Base-by-base conservation (phyloP, 192 early-diverging fungal species). In the Gonapodya prolifera region DNA sequence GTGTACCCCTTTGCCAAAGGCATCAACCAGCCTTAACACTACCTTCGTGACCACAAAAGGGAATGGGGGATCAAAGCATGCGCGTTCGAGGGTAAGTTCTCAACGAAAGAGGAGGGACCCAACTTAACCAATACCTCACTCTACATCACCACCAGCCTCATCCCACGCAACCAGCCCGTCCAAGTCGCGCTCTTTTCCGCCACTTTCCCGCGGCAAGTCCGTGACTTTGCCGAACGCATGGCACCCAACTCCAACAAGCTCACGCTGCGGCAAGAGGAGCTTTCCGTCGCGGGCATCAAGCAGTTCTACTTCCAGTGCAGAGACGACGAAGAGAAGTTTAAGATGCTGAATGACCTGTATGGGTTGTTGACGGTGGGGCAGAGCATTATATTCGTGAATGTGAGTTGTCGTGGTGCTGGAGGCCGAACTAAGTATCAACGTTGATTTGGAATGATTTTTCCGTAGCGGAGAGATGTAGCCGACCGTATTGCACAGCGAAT, bases 231-330 rank as follows among this genome's bases (percentile, higher is more conserved):
- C 0, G 78, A 82, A 35, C 83, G 87, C 70, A 90, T 99, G 82
- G 97, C 95, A 0, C 93, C 93, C 18, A 81, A 90, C 34, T 93
- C 97, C 29, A 94, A 96, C 83, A 87, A 92, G 84, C 92, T 99
- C 79, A 88, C 87, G 0, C 85, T 99, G 61, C 91, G 92, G 77
- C 84, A 87, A 30, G 92, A 95, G 70, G 97, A 99, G 82, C 83
- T 99, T 16, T 94, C 93, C 0, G 97, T 99, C 2, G 92, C 95
- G 32, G 91, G 89, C 1, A 98, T 99, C 83, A 93, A 93, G 78
- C 97, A 99, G 86, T 94, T 95, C 78, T 99, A 97, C 82, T 94
- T 99, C 91, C 93, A 97, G 83, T 98, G 96, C 83, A 87, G 84
- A 70, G 82, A 83, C 77, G 88, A 87, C 69, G 79, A 89, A n/a